phyloP scores from a whole-genome alignment of 148 eudicot genomes.

The Fagopyrum tataricum region DNA sequence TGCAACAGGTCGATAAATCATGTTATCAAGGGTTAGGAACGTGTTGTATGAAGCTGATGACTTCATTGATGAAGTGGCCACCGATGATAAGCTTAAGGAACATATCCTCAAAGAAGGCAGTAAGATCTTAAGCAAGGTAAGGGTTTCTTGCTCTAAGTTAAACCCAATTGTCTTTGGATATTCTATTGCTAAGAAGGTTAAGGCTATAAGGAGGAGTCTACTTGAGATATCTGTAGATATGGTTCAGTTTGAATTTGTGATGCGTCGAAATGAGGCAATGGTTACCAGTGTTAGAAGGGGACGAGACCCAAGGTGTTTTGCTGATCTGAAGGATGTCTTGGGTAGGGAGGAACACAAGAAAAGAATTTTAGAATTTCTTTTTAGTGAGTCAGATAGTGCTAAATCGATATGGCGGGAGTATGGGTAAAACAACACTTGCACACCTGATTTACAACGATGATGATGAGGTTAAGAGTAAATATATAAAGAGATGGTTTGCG shows the following conservation, averaged over 20 bases:
- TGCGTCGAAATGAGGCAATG: neutral
- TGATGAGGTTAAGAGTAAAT: neutral
- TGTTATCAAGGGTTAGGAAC: neutral
- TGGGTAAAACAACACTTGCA: neutral
- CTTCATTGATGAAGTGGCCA: neutral
- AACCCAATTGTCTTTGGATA: neutral
- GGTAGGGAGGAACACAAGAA: neutral
- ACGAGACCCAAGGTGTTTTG: neutral
- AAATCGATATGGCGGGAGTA: no score
- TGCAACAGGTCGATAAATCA: no score
- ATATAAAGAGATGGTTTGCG: neutral
- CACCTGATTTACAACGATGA: neutral
- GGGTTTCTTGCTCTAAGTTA: neutral
- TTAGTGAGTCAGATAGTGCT: neutral
- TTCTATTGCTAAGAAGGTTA: neutral
- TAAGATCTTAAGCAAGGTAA: neutral
- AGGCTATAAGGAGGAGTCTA: neutral
- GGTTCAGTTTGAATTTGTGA: neutral
- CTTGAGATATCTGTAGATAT: neutral
- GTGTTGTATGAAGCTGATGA: conserved; percentile 1
- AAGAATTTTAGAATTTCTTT: neutral
- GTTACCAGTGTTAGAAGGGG: neutral
- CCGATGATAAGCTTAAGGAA: neutral
- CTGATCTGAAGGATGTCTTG: neutral
- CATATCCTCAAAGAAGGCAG: neutral